Evolutionary conservation across 768 basidiomycete genomes (phyloP).

Genomic region (Boletus rex-veris): DNA sequence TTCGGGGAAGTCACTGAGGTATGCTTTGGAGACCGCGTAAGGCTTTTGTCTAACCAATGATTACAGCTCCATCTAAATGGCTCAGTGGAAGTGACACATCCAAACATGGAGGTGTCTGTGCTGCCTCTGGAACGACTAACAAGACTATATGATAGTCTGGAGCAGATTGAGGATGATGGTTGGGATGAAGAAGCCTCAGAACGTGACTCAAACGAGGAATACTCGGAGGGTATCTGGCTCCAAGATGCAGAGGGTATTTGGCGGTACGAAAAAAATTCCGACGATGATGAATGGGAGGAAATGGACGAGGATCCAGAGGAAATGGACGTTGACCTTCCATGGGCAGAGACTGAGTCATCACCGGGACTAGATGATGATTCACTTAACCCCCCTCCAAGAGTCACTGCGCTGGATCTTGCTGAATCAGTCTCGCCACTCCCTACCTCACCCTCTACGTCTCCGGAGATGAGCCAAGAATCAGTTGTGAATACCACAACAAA

Average conservation of each 20-base stretch:
- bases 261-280: constrained; percentile 30
- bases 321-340: constrained; percentile 37
- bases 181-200: constrained; percentile 44
- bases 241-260: constrained; percentile 40
- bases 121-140: constrained; percentile 70
- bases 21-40: constrained; percentile 22
- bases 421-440: constrained; percentile 25
- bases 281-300: constrained; percentile 42
- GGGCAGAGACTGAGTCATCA: constrained; percentile 24
- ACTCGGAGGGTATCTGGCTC: constrained; percentile 40
- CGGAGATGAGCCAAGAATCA: constrained; percentile 32
- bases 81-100: constrained; percentile 66
- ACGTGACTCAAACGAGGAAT: constrained; percentile 38
- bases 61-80: constrained; percentile 71
- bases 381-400: constrained; percentile 12
- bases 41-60: constrained; percentile 5
- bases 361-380: constrained; percentile 18
- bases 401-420: constrained; percentile 16
- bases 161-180: constrained; percentile 70
- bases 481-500: constrained; percentile 26
- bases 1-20: constrained; percentile 83
- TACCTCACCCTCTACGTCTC: constrained; percentile 30
- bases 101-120: constrained; percentile 45
- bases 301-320: constrained; percentile 32
- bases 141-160: constrained; percentile 75